Evolutionary conservation across 148 eudicot species (phyloP), one percentile per base, ranked within the genome.

Genomic region (Camellia lanceoleosa): DNA sequence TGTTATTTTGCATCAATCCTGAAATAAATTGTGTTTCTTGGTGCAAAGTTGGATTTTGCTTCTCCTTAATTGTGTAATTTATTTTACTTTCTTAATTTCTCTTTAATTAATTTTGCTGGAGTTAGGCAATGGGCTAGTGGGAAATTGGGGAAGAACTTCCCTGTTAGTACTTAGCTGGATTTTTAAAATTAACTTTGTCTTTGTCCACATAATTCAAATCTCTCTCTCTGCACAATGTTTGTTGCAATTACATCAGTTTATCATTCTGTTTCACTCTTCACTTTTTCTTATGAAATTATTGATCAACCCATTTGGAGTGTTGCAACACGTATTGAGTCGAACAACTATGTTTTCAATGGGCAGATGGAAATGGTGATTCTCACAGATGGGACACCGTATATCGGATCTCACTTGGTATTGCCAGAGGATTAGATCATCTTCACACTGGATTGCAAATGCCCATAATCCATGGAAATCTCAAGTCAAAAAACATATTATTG

Each of bases 391-490:
- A 84, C 15, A 84, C 82, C 73, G 90, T 93, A 55, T 86, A 82
- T 77, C 86, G 44, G 44, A 92, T 95, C 77, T 86, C 95, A 1
- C 71, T 83, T 15, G 95, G 97, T 47, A 89, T 95, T 75, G 98
- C 87, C 7, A 83, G 81, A 83, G 99, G 93, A 68, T 30, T 95
- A 62, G 84, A 90, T 52, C 86, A 92, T 85, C 98, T 95, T 59
- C 99, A 95, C 63, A 81, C 87, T 4, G 89, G 87, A 47, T 74
- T 91, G 71, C 89, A 83, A 59, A 91, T 79, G 77, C 95, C 95
- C 13, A 75, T 96, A 74, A 82, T 91, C 65, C 99, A 96, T 71
- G 99, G 99, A 59, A 96, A 96, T 83, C 91, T 96, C 69, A 96
- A 92, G 83, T 91, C 98, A 2, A 87, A 89, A 80, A 95, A 95